Percentiles rank a stretch among this genome's conserved stretches.
Conservation (phyloP, 352 stramenopile species). For the Phytophthora sp. region DNA sequence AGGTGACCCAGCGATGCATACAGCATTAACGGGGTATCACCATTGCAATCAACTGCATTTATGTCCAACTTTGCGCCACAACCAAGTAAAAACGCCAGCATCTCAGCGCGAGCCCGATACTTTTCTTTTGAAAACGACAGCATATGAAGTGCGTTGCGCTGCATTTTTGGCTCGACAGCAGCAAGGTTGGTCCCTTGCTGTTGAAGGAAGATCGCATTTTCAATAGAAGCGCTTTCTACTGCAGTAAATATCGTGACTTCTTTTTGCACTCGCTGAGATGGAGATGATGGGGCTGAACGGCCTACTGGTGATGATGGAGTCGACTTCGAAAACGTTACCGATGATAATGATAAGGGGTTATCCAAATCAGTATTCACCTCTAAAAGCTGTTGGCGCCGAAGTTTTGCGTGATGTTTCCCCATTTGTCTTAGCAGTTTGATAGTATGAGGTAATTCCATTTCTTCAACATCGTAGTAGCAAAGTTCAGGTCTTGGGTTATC, state of each 20-base stretch:
- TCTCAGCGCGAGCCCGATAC: constrained; percentile 44
- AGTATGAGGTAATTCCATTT: constrained; percentile 58
- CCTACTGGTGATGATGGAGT: background rate
- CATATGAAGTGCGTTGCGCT: constrained; percentile 60
- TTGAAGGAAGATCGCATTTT: constrained; percentile 62
- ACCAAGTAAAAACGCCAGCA: constrained; percentile 62
- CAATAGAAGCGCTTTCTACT: constrained; percentile 57
- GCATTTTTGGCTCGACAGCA: constrained; percentile 42
- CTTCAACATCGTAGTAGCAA: constrained; percentile 51
- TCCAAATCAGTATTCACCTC: constrained; percentile 12
- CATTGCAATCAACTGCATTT: constrained; percentile 44
- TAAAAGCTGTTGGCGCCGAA: constrained; percentile 45
- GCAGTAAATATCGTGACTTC: constrained; percentile 61
- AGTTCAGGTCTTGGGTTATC: constrained; percentile 10
- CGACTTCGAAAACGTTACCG: background rate
- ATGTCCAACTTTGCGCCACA: constrained; percentile 42
- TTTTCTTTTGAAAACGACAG: constrained; percentile 63
- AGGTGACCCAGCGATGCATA: constrained; percentile 59
- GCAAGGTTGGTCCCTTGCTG: constrained; percentile 46
- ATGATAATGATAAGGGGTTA: background rate
- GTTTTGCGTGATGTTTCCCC: constrained; percentile 49
- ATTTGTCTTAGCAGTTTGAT: constrained; percentile 47
- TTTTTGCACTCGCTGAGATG: constrained; percentile 19
- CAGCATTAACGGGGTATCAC: constrained; percentile 60
- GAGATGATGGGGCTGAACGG: constrained; percentile 16